Conservation (phyloP, 2,329 filamentous ascomycete species). For the Colletotrichum spaethianum region DNA sequence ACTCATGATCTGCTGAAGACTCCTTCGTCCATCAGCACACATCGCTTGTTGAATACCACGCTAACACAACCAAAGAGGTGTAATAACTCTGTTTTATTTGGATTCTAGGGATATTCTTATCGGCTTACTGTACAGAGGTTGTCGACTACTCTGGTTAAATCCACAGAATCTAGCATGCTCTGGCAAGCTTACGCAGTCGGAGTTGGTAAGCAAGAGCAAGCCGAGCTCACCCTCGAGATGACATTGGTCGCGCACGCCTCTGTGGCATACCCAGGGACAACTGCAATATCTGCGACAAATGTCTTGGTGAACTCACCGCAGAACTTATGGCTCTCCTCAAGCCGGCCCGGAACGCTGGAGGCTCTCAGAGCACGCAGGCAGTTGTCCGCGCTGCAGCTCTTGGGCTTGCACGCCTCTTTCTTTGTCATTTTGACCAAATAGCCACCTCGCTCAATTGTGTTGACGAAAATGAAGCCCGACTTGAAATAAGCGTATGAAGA, state of each 20-base stretch:
- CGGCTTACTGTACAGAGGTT: neutral
- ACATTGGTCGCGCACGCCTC: constrained; percentile 43
- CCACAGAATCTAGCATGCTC: neutral
- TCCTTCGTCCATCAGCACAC: neutral
- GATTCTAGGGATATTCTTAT: too few species aligned
- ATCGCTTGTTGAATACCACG: neutral
- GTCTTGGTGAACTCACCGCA: constrained; percentile 43
- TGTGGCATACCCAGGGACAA: constrained; percentile 43
- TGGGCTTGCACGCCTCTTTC: constrained; percentile 43
- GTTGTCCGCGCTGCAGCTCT: constrained; percentile 44
- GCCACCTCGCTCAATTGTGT: constrained; percentile 59
- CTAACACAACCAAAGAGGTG: neutral
- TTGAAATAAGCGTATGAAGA: constrained; percentile 60
- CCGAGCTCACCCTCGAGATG: constrained; percentile 44
- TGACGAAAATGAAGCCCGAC: constrained; percentile 57
- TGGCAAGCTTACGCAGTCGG: constrained; percentile 42
- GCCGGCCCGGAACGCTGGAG: constrained; percentile 35
- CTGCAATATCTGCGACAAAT: constrained; percentile 41
- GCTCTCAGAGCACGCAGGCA: constrained; percentile 44
- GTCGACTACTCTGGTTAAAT: neutral
- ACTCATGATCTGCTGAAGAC: too few species aligned
- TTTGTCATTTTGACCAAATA: constrained; percentile 55
- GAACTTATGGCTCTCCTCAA: constrained; percentile 44
- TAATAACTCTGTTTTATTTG: neutral
- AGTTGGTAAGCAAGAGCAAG: constrained; percentile 45